Evolutionary conservation across 768 basidiomycete genomes (phyloP), one percentile per base, ranked within the genome.

Genomic region (Trametes cingulata): DNA sequence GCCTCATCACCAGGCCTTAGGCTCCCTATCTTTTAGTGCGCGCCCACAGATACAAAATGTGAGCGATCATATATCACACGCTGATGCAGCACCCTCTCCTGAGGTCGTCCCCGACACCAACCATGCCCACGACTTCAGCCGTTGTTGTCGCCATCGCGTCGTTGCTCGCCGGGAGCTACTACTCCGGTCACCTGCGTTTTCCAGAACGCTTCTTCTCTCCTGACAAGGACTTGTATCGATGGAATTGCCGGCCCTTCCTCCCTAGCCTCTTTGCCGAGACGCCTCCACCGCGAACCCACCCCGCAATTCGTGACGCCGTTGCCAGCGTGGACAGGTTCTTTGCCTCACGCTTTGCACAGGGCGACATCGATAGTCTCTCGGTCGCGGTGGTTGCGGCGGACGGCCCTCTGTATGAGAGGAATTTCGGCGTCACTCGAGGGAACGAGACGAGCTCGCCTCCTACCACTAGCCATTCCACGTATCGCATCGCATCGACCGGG

Each of bases 401-500:
- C 8, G 82, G 82, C 5, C 62, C 77, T 0, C 52, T 85, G 14
- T 84, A 77, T 58, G 77, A 82, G 59, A 66, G 68, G 12, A 77
- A 78, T 36, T 80, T 76, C 64, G 82, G 83, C 15, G 36, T 27
- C 24, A 53, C 37, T 29, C 52, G 42, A 10, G 60, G 45, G 9
- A 61, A 61, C 33, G 61, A 62, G 43, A 53, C 51, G 10, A 41
- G 25, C 17, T 52, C 62, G 1, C 57, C 50, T 3, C 48, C 56
- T 14, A 58, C 47, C n/a, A 58, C 51, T n/a, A 72, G 75, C 51
- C 66, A 82, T 64, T 78, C 81, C 0, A 75, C 82, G 49, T 84
- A 83, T 62, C 74, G 84, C 25, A 71, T 84, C 24, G 82, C 82
- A 1, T 82, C 79, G 40, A 76, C 82, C 55, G 77, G 79, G 6